Conservation (phyloP, 1,139 yeast genomes). For the Insectozyma bohioensis region DNA sequence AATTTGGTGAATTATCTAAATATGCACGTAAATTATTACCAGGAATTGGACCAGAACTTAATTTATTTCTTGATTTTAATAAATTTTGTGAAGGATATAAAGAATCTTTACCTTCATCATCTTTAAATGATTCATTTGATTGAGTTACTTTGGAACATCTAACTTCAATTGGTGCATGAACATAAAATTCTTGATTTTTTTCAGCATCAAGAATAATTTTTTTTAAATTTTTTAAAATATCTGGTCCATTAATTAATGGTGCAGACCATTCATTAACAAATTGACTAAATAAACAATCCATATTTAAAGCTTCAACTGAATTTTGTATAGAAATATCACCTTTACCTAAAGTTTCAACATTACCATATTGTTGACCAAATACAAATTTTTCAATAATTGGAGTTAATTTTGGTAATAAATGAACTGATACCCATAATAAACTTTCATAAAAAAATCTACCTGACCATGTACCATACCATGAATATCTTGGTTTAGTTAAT, state of each 20-base stretch:
- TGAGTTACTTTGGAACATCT: constrained; percentile 86
- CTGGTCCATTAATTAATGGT: constrained; percentile 76
- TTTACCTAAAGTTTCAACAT: constrained; percentile 62
- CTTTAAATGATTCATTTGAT: constrained; percentile 39
- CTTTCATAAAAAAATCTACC: constrained; percentile 82
- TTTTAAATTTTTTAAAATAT: constrained; percentile 64
- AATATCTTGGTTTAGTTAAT: constrained; percentile 62
- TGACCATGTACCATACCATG: constrained; percentile 82
- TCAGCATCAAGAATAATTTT: constrained; percentile 64
- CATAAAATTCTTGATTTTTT: constrained; percentile 60
- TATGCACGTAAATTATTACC: constrained; percentile 84
- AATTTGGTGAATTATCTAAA: constrained; percentile 73
- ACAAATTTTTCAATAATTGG: constrained; percentile 84
- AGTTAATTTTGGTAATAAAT: constrained; percentile 69
- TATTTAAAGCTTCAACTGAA: constrained; percentile 84
- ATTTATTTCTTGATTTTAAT: constrained; percentile 36
- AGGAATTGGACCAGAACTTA: constrained; percentile 68
- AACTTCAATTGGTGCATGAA: constrained; percentile 94
- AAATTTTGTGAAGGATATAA: constrained; percentile 42
- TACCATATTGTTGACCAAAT: constrained; percentile 81
- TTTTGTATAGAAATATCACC: constrained; percentile 74
- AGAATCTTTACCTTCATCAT: constrained; percentile 47
- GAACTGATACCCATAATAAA: constrained; percentile 76
- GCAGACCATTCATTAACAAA: constrained; percentile 97
- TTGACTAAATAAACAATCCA: constrained; percentile 95